Evolutionary conservation across 257 asterid genomes (phyloP).

Genomic region (Solanum lignicaule): DNA sequence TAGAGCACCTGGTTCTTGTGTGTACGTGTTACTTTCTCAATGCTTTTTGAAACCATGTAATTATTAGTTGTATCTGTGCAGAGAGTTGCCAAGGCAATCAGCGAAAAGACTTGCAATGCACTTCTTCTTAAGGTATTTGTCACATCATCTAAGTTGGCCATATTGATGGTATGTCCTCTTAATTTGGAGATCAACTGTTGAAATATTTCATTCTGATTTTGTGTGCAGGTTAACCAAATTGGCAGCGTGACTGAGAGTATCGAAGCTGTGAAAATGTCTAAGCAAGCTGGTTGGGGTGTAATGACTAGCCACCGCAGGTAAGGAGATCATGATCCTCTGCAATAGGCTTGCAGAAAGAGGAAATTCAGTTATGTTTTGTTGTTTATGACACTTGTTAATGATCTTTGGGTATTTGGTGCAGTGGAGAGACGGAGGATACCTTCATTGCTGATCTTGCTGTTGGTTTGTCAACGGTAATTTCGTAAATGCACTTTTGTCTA

Average conservation of each 20-base stretch:
- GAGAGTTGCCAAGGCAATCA: constrained; percentile 95
- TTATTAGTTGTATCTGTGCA: constrained; percentile 4
- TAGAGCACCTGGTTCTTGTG: background rate
- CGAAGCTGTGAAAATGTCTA: constrained; percentile 96
- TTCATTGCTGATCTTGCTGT: constrained; percentile 98
- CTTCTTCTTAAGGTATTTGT: constrained; percentile 76
- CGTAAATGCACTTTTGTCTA: background rate
- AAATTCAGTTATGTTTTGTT: background rate
- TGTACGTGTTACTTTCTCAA: background rate
- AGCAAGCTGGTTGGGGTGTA: constrained; percentile 97
- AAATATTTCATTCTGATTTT: background rate
- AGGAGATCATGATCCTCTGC: background rate
- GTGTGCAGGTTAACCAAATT: constrained; percentile 84
- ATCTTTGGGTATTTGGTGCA: constrained; percentile 14
- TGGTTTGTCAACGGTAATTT: constrained; percentile 80
- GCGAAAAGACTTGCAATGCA: constrained; percentile 84
- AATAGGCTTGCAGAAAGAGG: background rate
- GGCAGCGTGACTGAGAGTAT: constrained; percentile 98
- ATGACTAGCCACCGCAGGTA: constrained; percentile 99
- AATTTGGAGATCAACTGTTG: background rate
- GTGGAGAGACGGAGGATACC: constrained; percentile 98
- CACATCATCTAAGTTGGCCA: background rate
- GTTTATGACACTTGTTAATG: background rate
- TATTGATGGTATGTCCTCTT: background rate
- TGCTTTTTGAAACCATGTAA: background rate